These are phyloP conservation scores for Phlegmacium glaucopus DNA, from an alignment of 768 basidiomycete species.

Conservation along the genomic window DNA sequence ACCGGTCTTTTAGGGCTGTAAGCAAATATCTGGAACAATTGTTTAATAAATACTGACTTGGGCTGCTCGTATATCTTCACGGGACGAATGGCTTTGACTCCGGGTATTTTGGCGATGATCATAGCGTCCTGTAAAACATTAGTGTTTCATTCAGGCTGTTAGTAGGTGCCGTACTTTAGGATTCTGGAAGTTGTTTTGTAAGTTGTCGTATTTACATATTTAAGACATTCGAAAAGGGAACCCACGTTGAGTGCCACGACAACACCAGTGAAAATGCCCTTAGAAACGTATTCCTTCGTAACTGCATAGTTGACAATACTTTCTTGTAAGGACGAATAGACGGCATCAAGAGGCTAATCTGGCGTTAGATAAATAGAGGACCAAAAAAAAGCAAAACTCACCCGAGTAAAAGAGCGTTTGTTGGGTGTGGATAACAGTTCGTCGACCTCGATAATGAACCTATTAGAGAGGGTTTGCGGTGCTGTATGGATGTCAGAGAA, in stretches of 20 bases:
- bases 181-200: slow-evolving; percentile 8
- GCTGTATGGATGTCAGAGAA: no score
- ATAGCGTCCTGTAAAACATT: slow-evolving; percentile 37
- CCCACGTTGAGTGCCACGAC: slow-evolving; percentile 44
- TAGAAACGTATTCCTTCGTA: slow-evolving; percentile 48
- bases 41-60: slow-evolving; percentile 9
- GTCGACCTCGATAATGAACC: no score
- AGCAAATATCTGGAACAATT: background rate
- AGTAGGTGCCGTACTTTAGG: slow-evolving; percentile 11
- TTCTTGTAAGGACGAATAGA: slow-evolving; percentile 43
- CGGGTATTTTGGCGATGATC: slow-evolving; percentile 40
- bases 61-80: slow-evolving; percentile 40
- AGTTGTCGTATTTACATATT: background rate
- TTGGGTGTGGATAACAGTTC: no score
- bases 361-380: no score
- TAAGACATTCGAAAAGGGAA: slow-evolving; percentile 7
- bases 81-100: slow-evolving; percentile 54
- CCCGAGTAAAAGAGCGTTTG: no score
- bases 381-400: no score
- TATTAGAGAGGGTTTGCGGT: no score
- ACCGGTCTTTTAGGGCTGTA: slow-evolving; percentile 22
- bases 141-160: background rate
- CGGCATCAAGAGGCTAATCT: slow-evolving; percentile 40
- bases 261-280: slow-evolving; percentile 60
- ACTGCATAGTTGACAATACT: slow-evolving; percentile 42